Evolutionary conservation across 805 yeast species (phyloP).

Genomic region (Wickerhamomyces bovis): DNA sequence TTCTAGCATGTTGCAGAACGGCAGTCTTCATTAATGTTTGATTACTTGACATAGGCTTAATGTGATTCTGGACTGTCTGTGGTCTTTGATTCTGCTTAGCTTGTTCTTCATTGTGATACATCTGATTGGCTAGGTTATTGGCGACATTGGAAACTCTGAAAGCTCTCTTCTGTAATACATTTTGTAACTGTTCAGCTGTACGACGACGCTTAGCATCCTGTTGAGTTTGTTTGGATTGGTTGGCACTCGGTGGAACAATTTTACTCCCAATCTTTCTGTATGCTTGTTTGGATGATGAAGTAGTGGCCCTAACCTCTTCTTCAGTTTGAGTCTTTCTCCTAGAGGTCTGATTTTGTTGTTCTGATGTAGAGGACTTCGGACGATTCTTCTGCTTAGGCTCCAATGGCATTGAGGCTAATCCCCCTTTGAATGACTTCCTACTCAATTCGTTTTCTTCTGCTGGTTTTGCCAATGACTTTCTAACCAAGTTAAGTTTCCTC

Average conservation of each 20-base stretch:
- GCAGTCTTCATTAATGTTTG: constrained; percentile 29
- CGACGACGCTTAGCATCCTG: constrained; percentile 23
- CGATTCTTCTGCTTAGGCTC: constrained; percentile 14
- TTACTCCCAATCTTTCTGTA: constrained; percentile 21
- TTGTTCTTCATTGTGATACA: constrained; percentile 1
- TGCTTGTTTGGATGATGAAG: constrained; percentile 9
- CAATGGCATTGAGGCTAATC: constrained; percentile 16
- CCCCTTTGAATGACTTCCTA: constrained; percentile 17
- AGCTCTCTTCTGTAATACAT: constrained; percentile 18
- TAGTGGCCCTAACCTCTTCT: constrained; percentile 8
- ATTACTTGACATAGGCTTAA: constrained; percentile 10
- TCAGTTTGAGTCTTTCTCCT: constrained; percentile 18
- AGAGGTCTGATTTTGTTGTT: not conserved
- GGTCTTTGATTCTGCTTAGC: constrained; percentile 1
- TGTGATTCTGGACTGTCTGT: constrained; percentile 7
- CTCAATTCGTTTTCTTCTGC: constrained; percentile 12
- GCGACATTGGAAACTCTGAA: constrained; percentile 19
- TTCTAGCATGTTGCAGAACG: constrained; percentile 27
- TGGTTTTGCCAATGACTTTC: constrained; percentile 20
- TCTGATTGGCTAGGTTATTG: constrained; percentile 1
- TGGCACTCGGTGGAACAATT: constrained; percentile 16
- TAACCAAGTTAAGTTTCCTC: constrained; percentile 16
- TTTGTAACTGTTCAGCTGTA: constrained; percentile 20
- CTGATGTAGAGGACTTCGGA: constrained; percentile 18
- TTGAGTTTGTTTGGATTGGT: constrained; percentile 10